Percentiles rank a stretch among this genome's conserved stretches.
Conservation (phyloP, 129 eudicot species). For the Flaveria ramosissima region DNA sequence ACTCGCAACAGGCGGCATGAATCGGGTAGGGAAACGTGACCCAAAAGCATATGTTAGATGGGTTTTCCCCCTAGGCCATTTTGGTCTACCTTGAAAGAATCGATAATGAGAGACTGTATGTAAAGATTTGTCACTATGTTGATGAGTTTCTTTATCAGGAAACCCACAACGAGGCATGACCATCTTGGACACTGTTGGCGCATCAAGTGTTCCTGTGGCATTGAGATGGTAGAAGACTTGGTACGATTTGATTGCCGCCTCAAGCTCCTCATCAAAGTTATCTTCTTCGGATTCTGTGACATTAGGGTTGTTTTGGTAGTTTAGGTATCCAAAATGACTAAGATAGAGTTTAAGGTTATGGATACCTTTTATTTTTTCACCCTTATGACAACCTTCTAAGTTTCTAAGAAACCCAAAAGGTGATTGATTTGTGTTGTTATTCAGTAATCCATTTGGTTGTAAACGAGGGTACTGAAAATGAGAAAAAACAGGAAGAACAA, state of each 20-base stretch:
- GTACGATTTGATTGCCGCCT: constrained; percentile 39
- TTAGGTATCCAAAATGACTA: constrained; percentile 38
- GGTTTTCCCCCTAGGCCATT: constrained; percentile 29
- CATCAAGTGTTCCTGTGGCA: constrained; percentile 35
- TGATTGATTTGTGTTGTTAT: constrained; percentile 14
- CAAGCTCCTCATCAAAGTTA: constrained; percentile 37
- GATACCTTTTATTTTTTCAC: constrained; percentile 28
- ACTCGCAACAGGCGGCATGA: constrained; percentile 24
- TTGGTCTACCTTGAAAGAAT: constrained; percentile 22
- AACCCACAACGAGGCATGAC: constrained; percentile 43
- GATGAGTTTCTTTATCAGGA: constrained; percentile 34
- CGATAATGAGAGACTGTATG: constrained; percentile 32
- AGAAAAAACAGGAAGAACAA: not conserved
- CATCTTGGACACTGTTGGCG: constrained; percentile 31
- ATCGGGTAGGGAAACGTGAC: constrained; percentile 26
- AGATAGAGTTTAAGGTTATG: constrained; percentile 32
- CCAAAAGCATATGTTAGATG: constrained; percentile 37
- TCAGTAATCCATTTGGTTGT: not conserved
- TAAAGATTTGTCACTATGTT: not conserved
- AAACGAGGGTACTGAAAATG: constrained; percentile 17
- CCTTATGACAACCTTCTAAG: constrained; percentile 35
- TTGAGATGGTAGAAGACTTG: constrained; percentile 41
- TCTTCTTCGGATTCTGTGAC: constrained; percentile 15
- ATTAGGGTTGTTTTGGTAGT: constrained; percentile 27
- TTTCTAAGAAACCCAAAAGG: constrained; percentile 33